These are phyloP conservation scores for Gossypium davidsonii DNA, from an alignment of 441 rosid genomes.

Conservation along the genomic window DNA sequence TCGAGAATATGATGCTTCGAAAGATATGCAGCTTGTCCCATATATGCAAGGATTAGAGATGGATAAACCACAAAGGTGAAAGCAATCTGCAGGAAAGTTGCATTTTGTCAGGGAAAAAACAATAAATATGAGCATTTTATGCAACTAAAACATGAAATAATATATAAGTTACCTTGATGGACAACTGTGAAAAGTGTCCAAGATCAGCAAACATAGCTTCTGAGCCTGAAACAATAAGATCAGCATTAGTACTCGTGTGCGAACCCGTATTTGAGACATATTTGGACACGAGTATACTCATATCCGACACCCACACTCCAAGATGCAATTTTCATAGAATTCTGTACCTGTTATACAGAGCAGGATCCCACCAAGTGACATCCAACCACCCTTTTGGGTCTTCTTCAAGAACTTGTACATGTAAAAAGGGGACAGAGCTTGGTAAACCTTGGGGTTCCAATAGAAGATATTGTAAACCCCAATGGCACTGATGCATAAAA, in stretches of 20 bases:
- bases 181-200: slow-evolving; percentile 82
- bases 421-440: slow-evolving; percentile 74
- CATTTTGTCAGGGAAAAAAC: not conserved
- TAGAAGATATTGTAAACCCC: slow-evolving; percentile 63
- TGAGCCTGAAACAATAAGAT: slow-evolving; percentile 43
- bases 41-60: slow-evolving; percentile 76
- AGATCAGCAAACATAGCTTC: slow-evolving; percentile 97
- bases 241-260: not conserved
- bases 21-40: slow-evolving; percentile 95
- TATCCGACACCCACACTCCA: not conserved
- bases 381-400: slow-evolving; percentile 69
- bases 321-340: not conserved
- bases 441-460: slow-evolving; percentile 68
- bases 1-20: slow-evolving; percentile 61
- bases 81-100: slow-evolving; percentile 52
- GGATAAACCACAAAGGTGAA: slow-evolving; percentile 79
- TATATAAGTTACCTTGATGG: slow-evolving; percentile 48
- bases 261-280: not conserved
- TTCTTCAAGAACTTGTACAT: slow-evolving; percentile 73
- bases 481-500: slow-evolving; percentile 66
- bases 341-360: slow-evolving; percentile 61
- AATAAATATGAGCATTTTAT: not conserved
- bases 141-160: not conserved
- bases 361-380: slow-evolving; percentile 79
- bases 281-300: not conserved